Evolutionary conservation across 2,329 filamentous ascomycete genomes (phyloP), one percentile per base, ranked within the genome.

Genomic region (Fusarium napiforme): DNA sequence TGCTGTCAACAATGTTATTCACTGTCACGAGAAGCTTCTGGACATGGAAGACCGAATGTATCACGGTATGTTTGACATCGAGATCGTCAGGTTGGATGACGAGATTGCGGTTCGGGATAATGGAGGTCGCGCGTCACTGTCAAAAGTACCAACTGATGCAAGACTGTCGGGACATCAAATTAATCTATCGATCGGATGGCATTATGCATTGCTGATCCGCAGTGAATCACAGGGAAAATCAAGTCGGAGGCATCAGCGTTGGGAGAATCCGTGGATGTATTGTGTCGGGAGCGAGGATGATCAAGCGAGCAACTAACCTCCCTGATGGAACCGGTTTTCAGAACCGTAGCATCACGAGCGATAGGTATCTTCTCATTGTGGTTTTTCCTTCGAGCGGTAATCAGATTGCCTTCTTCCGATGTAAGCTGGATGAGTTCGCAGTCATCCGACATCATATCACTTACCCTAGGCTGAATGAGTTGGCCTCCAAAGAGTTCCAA

Each of bases 321-420:
- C 6, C 21, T 12, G 15, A 21, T 12, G 4, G 19, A 23, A 4
- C 16, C 2, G 12, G 32, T 15, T 18, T 2, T 8, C 4, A 19
- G 9, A 4, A 2, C 4, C 10, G 10, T 15, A 4, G 2, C 30
- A 14, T 50, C 4, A 9, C 7, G 5, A 50, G 9, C 6, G n/a
- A 10, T 5, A 34, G 12, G 3, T 5, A 7, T 19, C 16, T 10
- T 7, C 7, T 9, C 6, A 2, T 19, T 7, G 0, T 2, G n/a
- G 2, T 4, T 0, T 34, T 16, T 7, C 0, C 9, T 19, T 23
- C 2, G 6, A 19, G 5, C 2, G 30, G 21, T 1, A 14, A 15
- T 2, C 8, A 14, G 4, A 9, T 0, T 16, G 7, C 11, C 14
- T 34, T 23, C 16, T 50, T 50, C 0, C 16, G 2, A 23, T 9